Evolutionary conservation across 163 green algal species (phyloP), one percentile per base, ranked within the genome.

Genomic region (Scenedesmus sp.): DNA sequence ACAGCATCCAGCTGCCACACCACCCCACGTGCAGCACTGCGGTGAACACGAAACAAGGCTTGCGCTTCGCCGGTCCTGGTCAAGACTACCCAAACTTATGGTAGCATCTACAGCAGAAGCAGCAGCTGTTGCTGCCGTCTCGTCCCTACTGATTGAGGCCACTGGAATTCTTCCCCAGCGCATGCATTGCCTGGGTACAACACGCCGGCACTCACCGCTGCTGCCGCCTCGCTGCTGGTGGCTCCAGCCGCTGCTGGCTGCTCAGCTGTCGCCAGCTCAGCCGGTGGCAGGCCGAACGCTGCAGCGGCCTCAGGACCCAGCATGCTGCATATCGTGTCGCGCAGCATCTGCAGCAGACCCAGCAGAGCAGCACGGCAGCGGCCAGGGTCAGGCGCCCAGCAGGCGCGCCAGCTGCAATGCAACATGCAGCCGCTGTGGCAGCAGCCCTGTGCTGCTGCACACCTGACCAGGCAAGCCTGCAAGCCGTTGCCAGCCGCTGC

Each of bases 311-410:
- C 85, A 30, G 85, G 85, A 15, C 43, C 70, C 9, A 90, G 43
- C 85, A 90, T 90, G 40, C 43, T 73, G 43, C 42, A n/a, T 6
- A 90, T 56, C 3, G 85, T 90, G 30, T 83, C 85, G 15, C 33
- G 42, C 30, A 90, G 26, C 16, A 84, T 56, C 85, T 90, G 85
- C 68, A 33, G 18, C 42, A 85, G 42, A 13, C 46, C 4, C 30
- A 44, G 4, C 35, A 49, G 35, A 51, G 35, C 35, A 81, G 72
- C 33, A 44, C 35, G 35, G 49, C 13, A 51, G 65, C 26, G 15
- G 6, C 26, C n/a, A n/a, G n/a, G n/a, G n/a, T n/a, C n/a, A n/a
- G n/a, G n/a, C n/a, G n/a, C n/a, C n/a, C n/a, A n/a, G n/a, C n/a
- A n/a, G n/a, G 61, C 61, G 61, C 61, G 22, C 61, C 61, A 73